Evolutionary conservation across 768 basidiomycete genomes (phyloP).

Genomic region (Lactifluus subvellereus): DNA sequence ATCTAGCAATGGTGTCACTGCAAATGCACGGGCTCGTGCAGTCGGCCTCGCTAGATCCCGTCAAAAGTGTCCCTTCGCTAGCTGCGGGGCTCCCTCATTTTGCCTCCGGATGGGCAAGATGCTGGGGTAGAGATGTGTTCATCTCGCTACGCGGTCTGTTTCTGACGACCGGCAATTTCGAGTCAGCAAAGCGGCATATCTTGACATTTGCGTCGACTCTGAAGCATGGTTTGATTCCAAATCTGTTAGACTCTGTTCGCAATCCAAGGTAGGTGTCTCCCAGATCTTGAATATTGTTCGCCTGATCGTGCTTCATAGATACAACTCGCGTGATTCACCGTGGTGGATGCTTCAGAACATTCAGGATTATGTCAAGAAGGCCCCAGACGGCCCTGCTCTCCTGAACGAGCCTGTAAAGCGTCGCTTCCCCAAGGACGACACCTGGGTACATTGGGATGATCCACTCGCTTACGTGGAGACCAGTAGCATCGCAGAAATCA

Average conservation of each 20-base stretch:
- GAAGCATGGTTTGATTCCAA: slow-evolving; percentile 95
- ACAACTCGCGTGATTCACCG: slow-evolving; percentile 95
- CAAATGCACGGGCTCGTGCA: slow-evolving; percentile 90
- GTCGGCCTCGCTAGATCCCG: slow-evolving; percentile 84
- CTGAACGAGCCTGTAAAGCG: slow-evolving; percentile 79
- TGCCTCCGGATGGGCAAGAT: slow-evolving; percentile 86
- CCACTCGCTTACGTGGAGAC: slow-evolving; percentile 73
- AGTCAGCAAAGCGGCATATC: slow-evolving; percentile 84
- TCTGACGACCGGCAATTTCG: slow-evolving; percentile 85
- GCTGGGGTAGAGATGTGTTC: slow-evolving; percentile 95
- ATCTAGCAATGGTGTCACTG: slow-evolving; percentile 76
- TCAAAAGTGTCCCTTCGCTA: slow-evolving; percentile 64
- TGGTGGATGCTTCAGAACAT: slow-evolving; percentile 99
- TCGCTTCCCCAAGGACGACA: slow-evolving; percentile 93
- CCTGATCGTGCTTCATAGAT: slow-evolving; percentile 38
- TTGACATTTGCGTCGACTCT: slow-evolving; percentile 87
- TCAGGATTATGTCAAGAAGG: slow-evolving; percentile 82
- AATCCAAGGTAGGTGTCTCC: slow-evolving; percentile 59
- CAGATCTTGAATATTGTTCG: not conserved
- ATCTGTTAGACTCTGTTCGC: slow-evolving; percentile 84
- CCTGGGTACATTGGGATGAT: slow-evolving; percentile 91
- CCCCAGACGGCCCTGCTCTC: slow-evolving; percentile 78
- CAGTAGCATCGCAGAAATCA: slow-evolving; percentile 85
- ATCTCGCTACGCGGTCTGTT: slow-evolving; percentile 92
- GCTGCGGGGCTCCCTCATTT: slow-evolving; percentile 97